Evolutionary conservation across 2,329 filamentous ascomycete genomes (phyloP).

Genomic region (Colletotrichum spaethianum): DNA sequence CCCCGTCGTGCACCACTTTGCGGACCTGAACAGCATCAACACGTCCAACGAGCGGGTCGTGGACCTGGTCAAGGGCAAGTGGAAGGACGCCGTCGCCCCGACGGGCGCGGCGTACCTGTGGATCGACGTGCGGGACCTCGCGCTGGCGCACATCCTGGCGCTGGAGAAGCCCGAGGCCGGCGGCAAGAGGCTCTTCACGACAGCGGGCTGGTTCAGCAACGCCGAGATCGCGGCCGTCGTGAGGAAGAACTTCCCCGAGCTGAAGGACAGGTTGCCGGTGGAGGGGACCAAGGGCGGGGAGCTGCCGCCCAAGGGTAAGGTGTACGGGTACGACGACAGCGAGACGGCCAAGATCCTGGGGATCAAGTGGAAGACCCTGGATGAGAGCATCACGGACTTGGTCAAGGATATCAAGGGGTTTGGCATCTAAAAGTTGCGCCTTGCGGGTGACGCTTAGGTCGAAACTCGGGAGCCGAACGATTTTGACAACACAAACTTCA

Average conservation of each 20-base stretch:
- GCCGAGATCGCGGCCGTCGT: conserved; percentile 60
- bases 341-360: conserved; percentile 72
- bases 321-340: conserved; percentile 71
- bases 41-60: conserved; percentile 69
- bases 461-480: too few species aligned
- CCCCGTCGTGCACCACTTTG: conserved; percentile 41
- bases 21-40: conserved; percentile 59
- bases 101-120: conserved; percentile 60
- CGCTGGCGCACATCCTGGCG: conserved; percentile 66
- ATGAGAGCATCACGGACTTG: conserved; percentile 74
- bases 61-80: conserved; percentile 64
- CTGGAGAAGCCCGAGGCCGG: conserved; percentile 63
- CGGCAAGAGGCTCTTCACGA: conserved; percentile 66
- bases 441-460: not conserved
- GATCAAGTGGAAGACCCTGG: conserved; percentile 73
- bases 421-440: conserved; percentile 42
- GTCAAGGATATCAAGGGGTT: conserved; percentile 55
- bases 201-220: conserved; percentile 63
- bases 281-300: conserved; percentile 61
- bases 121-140: conserved; percentile 71
- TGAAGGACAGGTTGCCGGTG: conserved; percentile 61
- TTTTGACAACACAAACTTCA: too few species aligned
- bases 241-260: conserved; percentile 64
- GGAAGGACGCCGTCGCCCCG: conserved; percentile 60
- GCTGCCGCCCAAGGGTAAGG: conserved; percentile 53